Conservation (phyloP, 2,329 filamentous ascomycete species). For the Hymenoscyphus repandus region DNA sequence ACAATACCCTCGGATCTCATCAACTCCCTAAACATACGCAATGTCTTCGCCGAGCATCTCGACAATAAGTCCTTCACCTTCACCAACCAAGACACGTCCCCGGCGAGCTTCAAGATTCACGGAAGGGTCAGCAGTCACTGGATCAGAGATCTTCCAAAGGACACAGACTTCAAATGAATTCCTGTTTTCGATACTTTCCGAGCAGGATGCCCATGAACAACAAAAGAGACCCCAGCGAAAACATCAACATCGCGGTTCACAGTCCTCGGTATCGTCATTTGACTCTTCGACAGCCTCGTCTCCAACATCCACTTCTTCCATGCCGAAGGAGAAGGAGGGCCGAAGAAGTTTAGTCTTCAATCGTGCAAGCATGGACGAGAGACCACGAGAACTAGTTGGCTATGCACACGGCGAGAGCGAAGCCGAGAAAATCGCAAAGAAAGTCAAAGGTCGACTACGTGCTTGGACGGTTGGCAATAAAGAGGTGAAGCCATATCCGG, state of each 20-base stretch:
- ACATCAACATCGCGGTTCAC: slow-evolving; percentile 6
- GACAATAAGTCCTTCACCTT: not conserved
- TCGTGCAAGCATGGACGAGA: slow-evolving; percentile 15
- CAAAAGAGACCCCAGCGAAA: slow-evolving; percentile 1
- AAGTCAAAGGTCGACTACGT: slow-evolving; percentile 20
- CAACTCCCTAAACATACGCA: not conserved
- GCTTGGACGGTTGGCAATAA: slow-evolving; percentile 19
- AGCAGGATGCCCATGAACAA: slow-evolving; percentile 19
- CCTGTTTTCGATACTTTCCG: slow-evolving; percentile 13
- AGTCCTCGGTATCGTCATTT: slow-evolving; percentile 13
- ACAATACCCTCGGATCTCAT: no score
- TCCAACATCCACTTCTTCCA: not conserved
- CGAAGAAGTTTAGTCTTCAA: slow-evolving; percentile 16
- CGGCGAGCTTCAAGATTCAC: slow-evolving; percentile 11
- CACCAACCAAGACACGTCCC: not conserved
- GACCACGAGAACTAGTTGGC: slow-evolving; percentile 5
- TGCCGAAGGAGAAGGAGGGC: slow-evolving; percentile 10
- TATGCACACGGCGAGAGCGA: slow-evolving; percentile 2
- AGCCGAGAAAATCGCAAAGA: slow-evolving; percentile 11
- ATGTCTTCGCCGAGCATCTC: not conserved
- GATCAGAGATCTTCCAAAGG: slow-evolving; percentile 9
- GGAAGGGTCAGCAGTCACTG: slow-evolving; percentile 7
- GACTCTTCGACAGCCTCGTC: slow-evolving; percentile 5
- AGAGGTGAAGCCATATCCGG: slow-evolving; percentile 18
- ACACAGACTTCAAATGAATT: slow-evolving; percentile 10